Evolutionary conservation across 1,139 yeast genomes (phyloP), one percentile per base, ranked within the genome.

Genomic region (Scheffersomyces parashehatae): DNA sequence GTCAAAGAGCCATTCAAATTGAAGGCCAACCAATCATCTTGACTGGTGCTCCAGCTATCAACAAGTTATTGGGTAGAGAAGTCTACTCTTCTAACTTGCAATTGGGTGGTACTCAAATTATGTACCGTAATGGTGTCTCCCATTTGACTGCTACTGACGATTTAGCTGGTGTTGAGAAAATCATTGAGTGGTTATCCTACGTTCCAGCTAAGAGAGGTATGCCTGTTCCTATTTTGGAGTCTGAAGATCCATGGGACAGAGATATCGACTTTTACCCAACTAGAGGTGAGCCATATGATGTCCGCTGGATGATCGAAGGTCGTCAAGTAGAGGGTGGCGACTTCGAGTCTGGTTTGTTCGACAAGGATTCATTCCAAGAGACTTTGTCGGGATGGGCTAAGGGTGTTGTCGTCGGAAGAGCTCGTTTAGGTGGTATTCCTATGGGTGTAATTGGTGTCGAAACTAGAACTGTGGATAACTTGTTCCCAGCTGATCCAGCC

Each of bases 1-100:
- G 99, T 62, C 98, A 93, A 78, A 88, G 99, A 78, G 96, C 98
- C 38, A 91, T 93, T 61, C 99, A 93, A 75, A 87, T 93, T 57
- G 98, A 93, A 66, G 99, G 99, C 40, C 98, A 93, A 72, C 99
- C 99, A 47, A 90, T 93, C 57, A 93, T 93, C 56, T 83, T 93
- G 63, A 93, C 99, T 45, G 99, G 99, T 78, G 99, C 99, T 47
- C 97, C 97, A 46, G 98, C 99, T 48, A 89, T 93, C 65, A 93
- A 93, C 79, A 95, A 95, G 70, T 75, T 95, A 56, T 77, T 93
- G 53, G 99, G 99, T 59, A 85, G 96, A 63, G 98, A 95, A 68
- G 99, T 93, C 48, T 93, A 93, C 70, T 84, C 97, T 40, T 90
- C 97, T 31, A 93, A 93, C 75, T 78, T 95, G 68, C 99, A 93